phyloP scores from a whole-genome alignment of 2,329 filamentous ascomycete species.

The Fusarium xylarioides region DNA sequence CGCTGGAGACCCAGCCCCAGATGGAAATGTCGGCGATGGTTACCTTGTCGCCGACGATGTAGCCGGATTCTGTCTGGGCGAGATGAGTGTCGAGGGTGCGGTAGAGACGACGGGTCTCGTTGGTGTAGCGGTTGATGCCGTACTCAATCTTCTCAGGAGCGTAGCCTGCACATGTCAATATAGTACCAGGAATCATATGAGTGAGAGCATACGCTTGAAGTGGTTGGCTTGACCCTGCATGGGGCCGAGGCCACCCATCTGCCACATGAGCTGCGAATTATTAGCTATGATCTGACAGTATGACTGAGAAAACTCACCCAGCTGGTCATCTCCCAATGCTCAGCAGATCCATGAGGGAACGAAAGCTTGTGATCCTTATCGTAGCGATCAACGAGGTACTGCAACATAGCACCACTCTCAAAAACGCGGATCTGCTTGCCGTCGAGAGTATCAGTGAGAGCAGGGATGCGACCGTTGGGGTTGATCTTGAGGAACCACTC shows the following conservation, averaged over 20 bases:
- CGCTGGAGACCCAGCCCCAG: slow-evolving; percentile 77
- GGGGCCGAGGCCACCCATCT: slow-evolving; percentile 82
- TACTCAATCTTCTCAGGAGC: slow-evolving; percentile 85
- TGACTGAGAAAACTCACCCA: slow-evolving; percentile 62
- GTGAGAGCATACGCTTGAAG: slow-evolving; percentile 67
- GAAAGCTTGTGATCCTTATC: slow-evolving; percentile 84
- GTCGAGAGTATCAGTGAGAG: slow-evolving; percentile 83
- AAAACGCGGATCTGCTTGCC: slow-evolving; percentile 80
- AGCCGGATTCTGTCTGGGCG: slow-evolving; percentile 62
- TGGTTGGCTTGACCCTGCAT: slow-evolving; percentile 88
- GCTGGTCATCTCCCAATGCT: slow-evolving; percentile 82
- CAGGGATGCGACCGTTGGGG: slow-evolving; percentile 91
- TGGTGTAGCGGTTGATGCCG: slow-evolving; percentile 81
- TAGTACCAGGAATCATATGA: accelerated
- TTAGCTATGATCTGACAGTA: background rate
- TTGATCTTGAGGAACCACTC: slow-evolving; percentile 92
- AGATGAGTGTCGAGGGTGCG: slow-evolving; percentile 79
- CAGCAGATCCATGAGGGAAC: slow-evolving; percentile 75
- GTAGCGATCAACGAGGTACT: slow-evolving; percentile 85
- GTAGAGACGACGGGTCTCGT: slow-evolving; percentile 86
- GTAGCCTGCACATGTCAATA: slow-evolving; percentile 60
- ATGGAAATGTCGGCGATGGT: slow-evolving; percentile 83
- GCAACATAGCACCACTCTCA: slow-evolving; percentile 84
- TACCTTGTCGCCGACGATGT: slow-evolving; percentile 71
- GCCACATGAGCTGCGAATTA: slow-evolving; percentile 66